Evolutionary conservation across 2,329 filamentous ascomycete genomes (phyloP).

Genomic region (Xylariaceae sp.): DNA sequence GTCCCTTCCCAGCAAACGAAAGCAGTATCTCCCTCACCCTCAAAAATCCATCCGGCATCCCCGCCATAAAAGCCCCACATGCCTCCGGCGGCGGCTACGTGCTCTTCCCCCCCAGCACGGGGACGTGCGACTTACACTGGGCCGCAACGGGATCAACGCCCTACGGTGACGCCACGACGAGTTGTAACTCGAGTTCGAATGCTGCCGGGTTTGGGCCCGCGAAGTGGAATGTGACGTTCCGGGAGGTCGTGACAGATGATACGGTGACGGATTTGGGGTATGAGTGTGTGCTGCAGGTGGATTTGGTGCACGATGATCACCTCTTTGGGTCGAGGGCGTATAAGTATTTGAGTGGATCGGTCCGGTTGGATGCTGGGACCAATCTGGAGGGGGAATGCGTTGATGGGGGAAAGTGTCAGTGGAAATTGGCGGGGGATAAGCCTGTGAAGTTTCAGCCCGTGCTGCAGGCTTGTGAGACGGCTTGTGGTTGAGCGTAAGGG

Average conservation of each 20-base stretch:
- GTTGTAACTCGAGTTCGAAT: conserved; percentile 3
- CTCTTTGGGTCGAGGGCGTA: conserved; percentile 17
- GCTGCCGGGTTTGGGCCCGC: conserved; percentile 6
- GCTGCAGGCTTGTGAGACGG: conserved; percentile 21
- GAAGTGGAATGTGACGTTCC: conserved; percentile 22
- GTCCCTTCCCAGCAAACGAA: conserved; percentile 22
- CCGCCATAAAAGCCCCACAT: conserved; percentile 23
- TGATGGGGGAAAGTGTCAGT: conserved; percentile 19
- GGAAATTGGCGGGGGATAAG: conserved; percentile 16
- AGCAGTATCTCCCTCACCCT: conserved; percentile 20
- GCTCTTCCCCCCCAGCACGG: conserved; percentile 20
- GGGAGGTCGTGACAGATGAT: conserved; percentile 17
- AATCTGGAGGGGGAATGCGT: conserved; percentile 21
- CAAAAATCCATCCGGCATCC: conserved; percentile 16
- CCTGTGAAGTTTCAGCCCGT: conserved; percentile 20
- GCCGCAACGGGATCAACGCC: conserved; percentile 14
- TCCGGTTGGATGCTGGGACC: conserved; percentile 5
- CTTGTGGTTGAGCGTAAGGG: conserved; percentile 18
- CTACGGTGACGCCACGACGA: conserved; percentile 21
- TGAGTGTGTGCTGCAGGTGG: too few species aligned
- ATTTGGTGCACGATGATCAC: not conserved
- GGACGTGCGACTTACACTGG: conserved; percentile 22
- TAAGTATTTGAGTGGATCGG: conserved; percentile 16
- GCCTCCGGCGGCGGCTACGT: conserved; percentile 25
- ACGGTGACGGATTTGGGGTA: too few species aligned